These are phyloP conservation scores for Neurospora sp. DNA, from an alignment of 495 filamentous ascomycete species.

Conservation along the genomic window DNA sequence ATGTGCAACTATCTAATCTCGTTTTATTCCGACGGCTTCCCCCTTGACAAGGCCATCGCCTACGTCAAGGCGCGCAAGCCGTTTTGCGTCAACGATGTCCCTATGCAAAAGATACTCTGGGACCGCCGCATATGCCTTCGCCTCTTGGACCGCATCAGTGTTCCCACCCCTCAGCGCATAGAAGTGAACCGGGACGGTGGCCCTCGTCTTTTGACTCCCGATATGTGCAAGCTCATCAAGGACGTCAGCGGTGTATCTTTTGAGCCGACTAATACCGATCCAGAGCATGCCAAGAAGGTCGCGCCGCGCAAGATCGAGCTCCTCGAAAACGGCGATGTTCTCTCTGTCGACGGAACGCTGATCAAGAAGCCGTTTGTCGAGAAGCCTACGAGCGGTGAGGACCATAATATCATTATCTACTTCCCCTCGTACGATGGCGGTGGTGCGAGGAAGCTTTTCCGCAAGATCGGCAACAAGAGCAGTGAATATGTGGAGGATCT, in stretches of 20 bases:
- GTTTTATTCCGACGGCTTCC: constrained; percentile 97
- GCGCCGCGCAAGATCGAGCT: constrained; percentile 66
- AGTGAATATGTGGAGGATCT: constrained; percentile 80
- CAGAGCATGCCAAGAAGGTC: constrained; percentile 37
- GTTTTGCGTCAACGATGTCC: constrained; percentile 93
- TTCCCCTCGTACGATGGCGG: constrained; percentile 77
- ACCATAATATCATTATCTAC: constrained; percentile 98
- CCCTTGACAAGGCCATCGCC: constrained; percentile 90
- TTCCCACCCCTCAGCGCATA: constrained; percentile 80
- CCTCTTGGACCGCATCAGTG: constrained; percentile 78
- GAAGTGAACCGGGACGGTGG: constrained; percentile 94
- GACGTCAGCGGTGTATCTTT: constrained; percentile 71
- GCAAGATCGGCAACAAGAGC: constrained; percentile 97
- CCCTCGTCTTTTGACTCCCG: constrained; percentile 61
- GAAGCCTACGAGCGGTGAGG: constrained; percentile 95
- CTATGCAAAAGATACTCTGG: constrained; percentile 98
- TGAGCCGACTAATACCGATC: constrained; percentile 60
- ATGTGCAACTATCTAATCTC: constrained; percentile 88
- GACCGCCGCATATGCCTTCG: constrained; percentile 81
- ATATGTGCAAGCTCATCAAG: constrained; percentile 69
- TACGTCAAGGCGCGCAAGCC: constrained; percentile 88
- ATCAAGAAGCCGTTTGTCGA: constrained; percentile 95
- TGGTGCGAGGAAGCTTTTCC: constrained; percentile 84
- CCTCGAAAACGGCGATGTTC: constrained; percentile 74
- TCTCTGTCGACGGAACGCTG: constrained; percentile 73